Base-by-base conservation (phyloP, 2,329 filamentous ascomycete genomes). In the Tolypocladium paradoxum region DNA sequence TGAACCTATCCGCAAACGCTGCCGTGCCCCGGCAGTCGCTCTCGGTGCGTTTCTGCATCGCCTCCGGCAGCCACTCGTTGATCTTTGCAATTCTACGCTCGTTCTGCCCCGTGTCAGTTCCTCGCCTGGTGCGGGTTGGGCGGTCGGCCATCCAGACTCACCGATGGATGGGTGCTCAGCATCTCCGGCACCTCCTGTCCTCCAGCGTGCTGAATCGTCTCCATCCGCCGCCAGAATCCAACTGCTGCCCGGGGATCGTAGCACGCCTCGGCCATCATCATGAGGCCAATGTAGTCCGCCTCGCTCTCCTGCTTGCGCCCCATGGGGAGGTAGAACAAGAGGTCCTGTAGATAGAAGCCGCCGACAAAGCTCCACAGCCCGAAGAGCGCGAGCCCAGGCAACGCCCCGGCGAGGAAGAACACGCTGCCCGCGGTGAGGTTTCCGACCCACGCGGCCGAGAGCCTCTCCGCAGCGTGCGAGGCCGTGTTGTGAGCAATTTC, bases 201-300 rank as follows among this genome's bases (percentile, higher is more conserved):
- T 2, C 60, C 63, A 16, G 54, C 52, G 29, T 73, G 60, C 48
- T 71, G 73, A 3, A 69, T 64, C 38, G 66, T 64, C 57, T 86
- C 81, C 83, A 89, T 88, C 49, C 83, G 70, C 64, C 76, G 68
- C 84, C 83, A 89, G 55, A 91, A 81, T 0, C 72, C 73, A 45
- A 85, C 72, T 0, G 87, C 87, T 55, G 82, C 80, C 14, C 76
- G 69, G 1, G 88, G 88, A 56, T 89, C 76, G 64, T 87, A 91
- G 70, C 88, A 91, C 29, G 84, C 85, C 69, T 88, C 81, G 0
- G 87, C 82, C 85, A 91, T 91, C 77, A 91, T 87, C 77, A 91
- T 82, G 35, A 91, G 68, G 0, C 88, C 88, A 48, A 91, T 89
- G 61, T 87, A 88, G 63, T 92, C 88, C 0, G 88, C 88, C 70